phyloP scores from a whole-genome alignment of 345 rosid genomes.

The Ceriops zippeliana region DNA sequence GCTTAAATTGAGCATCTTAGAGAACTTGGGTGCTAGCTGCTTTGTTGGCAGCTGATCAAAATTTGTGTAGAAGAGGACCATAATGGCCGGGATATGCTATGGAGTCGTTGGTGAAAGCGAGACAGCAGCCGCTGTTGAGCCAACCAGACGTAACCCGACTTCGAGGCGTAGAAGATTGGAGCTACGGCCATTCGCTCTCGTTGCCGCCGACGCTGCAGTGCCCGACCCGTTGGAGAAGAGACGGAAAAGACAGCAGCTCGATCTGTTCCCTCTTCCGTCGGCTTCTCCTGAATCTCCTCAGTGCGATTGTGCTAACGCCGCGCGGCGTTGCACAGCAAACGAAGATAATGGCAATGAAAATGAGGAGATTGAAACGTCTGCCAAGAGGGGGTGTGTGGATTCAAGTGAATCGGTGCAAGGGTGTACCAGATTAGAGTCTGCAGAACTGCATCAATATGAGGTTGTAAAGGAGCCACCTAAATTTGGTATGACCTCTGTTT shows the following conservation, averaged over 20 bases:
- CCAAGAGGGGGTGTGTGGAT: not conserved
- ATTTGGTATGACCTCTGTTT: slow-evolving; percentile 79
- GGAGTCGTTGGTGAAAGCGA: slow-evolving; percentile 71
- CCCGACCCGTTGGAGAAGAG: slow-evolving; percentile 34
- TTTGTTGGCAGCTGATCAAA: too few species aligned
- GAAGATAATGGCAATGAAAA: not conserved
- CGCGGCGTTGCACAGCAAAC: slow-evolving; percentile 5
- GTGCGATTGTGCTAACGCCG: slow-evolving; percentile 21
- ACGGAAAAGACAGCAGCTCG: slow-evolving; percentile 50
- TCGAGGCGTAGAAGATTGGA: slow-evolving; percentile 59
- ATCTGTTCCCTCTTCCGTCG: slow-evolving; percentile 4
- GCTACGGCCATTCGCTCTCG: slow-evolving; percentile 48
- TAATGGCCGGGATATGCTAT: slow-evolving; percentile 79
- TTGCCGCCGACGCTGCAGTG: slow-evolving; percentile 40
- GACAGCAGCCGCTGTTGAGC: slow-evolving; percentile 46
- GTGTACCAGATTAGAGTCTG: not conserved
- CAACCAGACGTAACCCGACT: slow-evolving; percentile 32
- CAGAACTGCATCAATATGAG: not conserved
- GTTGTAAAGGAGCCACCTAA: slow-evolving; percentile 31
- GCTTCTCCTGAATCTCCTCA: not conserved
- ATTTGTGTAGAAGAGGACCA: too few species aligned
- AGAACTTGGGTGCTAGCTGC: too few species aligned
- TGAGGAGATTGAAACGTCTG: not conserved
- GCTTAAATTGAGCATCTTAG: not conserved
- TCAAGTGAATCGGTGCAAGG: not conserved